A percentile compares a stretch with the other conserved stretches of the same genome.
Evolutionary conservation across 495 filamentous ascomycete species (phyloP).

Genomic region (Neurospora sp.): DNA sequence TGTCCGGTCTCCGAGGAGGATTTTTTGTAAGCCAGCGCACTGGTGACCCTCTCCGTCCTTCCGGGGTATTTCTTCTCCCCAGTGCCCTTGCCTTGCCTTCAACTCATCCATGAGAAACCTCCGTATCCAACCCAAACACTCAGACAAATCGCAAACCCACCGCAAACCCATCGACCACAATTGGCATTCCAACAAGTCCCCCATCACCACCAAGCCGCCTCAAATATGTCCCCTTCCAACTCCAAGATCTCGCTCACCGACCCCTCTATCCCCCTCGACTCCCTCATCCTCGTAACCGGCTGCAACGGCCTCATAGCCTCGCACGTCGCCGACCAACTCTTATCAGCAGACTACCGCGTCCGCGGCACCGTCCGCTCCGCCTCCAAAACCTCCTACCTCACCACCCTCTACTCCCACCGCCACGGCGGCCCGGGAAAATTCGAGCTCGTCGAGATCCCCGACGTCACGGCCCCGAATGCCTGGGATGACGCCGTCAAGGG

Average conservation of each 20-base stretch:
- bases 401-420: conserved; percentile 10
- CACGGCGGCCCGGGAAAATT: conserved; percentile 14
- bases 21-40: not conserved
- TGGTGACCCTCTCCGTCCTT: not conserved
- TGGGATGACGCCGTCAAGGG: conserved; percentile 16
- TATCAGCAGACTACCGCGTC: conserved; percentile 40
- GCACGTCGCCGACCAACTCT: conserved; percentile 40
- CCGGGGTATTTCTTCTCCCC: not conserved
- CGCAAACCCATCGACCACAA: not conserved
- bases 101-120: not conserved
- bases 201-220: not conserved
- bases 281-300: conserved; percentile 43
- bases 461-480: conserved; percentile 9
- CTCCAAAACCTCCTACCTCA: conserved; percentile 8
- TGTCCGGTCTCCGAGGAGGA: not conserved
- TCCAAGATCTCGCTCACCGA: not conserved
- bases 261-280: conserved; percentile 13
- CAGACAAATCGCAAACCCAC: not conserved
- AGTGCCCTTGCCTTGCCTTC: not conserved
- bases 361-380: conserved; percentile 38
- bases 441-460: conserved; percentile 15
- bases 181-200: not conserved
- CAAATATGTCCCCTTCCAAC: not conserved
- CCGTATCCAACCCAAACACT: not conserved
- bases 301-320: conserved; percentile 46